Percentiles rank a stretch among this genome's conserved stretches.
These are phyloP conservation scores for Hysterangium stoloniferum DNA, from an alignment of 768 basidiomycete species.

Conservation along the genomic window DNA sequence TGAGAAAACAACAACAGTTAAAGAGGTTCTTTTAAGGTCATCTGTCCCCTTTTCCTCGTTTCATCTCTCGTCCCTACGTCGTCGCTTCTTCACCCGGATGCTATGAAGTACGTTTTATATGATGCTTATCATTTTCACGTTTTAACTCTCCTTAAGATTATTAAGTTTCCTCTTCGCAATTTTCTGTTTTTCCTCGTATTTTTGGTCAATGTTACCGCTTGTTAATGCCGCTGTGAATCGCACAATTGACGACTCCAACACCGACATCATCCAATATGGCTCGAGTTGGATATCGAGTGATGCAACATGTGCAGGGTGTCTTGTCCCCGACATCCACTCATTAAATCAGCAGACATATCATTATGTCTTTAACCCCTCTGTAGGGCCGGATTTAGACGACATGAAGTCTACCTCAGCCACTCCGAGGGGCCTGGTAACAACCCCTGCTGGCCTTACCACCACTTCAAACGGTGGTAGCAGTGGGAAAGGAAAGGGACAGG, in stretches of 20 bases:
- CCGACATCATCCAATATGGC: conserved; percentile 32
- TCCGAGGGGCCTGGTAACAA: not conserved
- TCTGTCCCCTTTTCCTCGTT: not conserved
- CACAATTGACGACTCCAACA: conserved; percentile 33
- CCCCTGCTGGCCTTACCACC: not conserved
- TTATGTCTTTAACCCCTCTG: conserved; percentile 25
- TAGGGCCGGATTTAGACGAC: not conserved
- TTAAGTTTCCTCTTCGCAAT: conserved; percentile 6
- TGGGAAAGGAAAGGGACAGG: conserved; percentile 6
- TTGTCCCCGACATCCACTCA: conserved; percentile 20
- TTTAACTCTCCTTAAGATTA: conserved; percentile 7
- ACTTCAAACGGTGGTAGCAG: conserved; percentile 1
- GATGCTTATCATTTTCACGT: not conserved
- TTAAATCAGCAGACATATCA: conserved; percentile 29
- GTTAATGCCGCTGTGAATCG: conserved; percentile 23
- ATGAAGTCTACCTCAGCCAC: not conserved
- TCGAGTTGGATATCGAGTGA: not conserved
- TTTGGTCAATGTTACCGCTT: not conserved
- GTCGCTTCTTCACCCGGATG: conserved; percentile 14
- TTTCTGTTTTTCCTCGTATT: conserved; percentile 8
- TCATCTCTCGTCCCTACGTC: not conserved
- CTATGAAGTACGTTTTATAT: conserved; percentile 10
- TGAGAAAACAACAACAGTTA: conserved; percentile 2
- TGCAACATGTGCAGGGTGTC: conserved; percentile 23
- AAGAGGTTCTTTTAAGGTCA: conserved; percentile 7